A percentile compares a stretch with the other conserved stretches of the same genome.
Evolutionary conservation across 2,329 filamentous ascomycete genomes (phyloP).

Genomic region (Hypoxylon sp.): DNA sequence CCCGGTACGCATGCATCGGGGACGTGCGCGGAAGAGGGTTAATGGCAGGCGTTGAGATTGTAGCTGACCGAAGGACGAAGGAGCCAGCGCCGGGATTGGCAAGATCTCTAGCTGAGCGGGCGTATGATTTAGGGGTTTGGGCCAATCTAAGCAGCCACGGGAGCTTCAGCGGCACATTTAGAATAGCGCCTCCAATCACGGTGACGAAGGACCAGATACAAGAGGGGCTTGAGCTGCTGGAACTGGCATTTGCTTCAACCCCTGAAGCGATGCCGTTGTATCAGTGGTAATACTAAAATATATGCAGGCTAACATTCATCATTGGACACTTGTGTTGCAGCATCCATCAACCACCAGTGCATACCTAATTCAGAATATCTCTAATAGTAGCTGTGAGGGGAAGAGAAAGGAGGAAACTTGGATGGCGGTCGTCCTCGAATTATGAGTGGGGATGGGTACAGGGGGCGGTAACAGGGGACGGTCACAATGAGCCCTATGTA

Average conservation of each 20-base stretch:
- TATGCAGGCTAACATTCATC: not conserved
- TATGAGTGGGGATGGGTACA: not conserved
- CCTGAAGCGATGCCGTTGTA: constrained; percentile 53
- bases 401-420: not conserved
- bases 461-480: not conserved
- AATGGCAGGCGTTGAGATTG: constrained; percentile 72
- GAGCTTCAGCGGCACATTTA: constrained; percentile 70
- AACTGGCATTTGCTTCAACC: constrained; percentile 65
- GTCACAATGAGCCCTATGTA: no score
- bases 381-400: not conserved
- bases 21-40: constrained; percentile 72
- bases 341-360: not conserved
- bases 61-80: constrained; percentile 65
- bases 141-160: constrained; percentile 69
- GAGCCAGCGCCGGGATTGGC: constrained; percentile 64
- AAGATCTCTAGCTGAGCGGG: constrained; percentile 61
- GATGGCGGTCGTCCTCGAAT: not conserved
- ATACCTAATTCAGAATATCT: not conserved
- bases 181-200: constrained; percentile 73
- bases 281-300: constrained; percentile 21
- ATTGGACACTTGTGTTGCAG: not conserved
- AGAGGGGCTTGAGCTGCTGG: constrained; percentile 68
- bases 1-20: constrained; percentile 72
- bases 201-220: constrained; percentile 66
- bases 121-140: constrained; percentile 68